Conservation (phyloP, 257 asterid species). For the Solanum pinnatisectum region DNA sequence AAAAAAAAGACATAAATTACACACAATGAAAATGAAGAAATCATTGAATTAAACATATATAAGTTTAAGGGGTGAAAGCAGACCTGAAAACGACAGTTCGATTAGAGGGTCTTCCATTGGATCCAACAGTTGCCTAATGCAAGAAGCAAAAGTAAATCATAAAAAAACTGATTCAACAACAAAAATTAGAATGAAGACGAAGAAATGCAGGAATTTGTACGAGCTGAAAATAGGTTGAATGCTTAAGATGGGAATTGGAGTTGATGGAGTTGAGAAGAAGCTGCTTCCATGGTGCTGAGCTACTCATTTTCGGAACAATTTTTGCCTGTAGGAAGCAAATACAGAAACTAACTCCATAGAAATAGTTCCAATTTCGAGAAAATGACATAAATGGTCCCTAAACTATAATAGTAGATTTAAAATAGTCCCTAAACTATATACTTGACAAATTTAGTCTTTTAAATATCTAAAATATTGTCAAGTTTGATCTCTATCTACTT, state of each 20-base stretch:
- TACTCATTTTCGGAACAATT: constrained; percentile 26
- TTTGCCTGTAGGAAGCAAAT: neutral
- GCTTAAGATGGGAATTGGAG: constrained; percentile 75
- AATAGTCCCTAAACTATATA: too few relatives aligned
- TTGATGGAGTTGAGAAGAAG: constrained; percentile 62
- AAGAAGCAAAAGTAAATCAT: neutral
- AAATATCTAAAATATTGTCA: too few relatives aligned
- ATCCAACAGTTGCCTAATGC: constrained; percentile 65
- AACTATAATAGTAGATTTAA: too few relatives aligned
- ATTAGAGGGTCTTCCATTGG: constrained; percentile 62
- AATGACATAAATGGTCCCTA: too few relatives aligned
- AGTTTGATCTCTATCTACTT: too few relatives aligned
- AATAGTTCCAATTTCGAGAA: neutral
- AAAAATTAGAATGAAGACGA: neutral
- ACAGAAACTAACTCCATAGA: neutral
- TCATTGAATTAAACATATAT: neutral
- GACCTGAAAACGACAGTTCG: constrained; percentile 98
- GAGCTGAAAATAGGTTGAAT: constrained; percentile 64
- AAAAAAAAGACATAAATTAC: too few relatives aligned
- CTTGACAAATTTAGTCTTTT: too few relatives aligned
- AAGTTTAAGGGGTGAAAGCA: neutral
- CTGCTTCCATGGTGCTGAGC: constrained; percentile 75
- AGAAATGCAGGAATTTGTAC: constrained; percentile 16
- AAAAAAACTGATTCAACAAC: neutral
- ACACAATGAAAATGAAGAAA: neutral